Base-by-base conservation (phyloP, 2,329 filamentous ascomycete species). In the Microcyclospora pomicola region DNA sequence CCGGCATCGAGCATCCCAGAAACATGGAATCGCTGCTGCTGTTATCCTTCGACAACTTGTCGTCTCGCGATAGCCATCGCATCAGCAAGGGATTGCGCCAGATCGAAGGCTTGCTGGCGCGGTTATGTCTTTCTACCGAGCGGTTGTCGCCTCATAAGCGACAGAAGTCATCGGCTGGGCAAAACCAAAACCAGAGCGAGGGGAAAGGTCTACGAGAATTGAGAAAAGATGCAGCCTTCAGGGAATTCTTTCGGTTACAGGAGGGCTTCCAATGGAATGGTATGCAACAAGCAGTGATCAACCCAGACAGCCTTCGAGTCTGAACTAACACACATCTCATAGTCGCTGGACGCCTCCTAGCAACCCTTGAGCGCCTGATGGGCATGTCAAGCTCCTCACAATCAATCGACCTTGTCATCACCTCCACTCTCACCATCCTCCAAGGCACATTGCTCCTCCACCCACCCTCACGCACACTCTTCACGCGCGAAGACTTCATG, bases 251-350 rank as follows among this genome's bases (percentile, higher is more conserved):
- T 68, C 85, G 93, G 59, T 61, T 96, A 48, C 91, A 98, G 60
- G 87, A 96, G 56, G 84, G 87, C 2, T 98, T 98, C 57, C 85
- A 96, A 65, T 96, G 86, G 82, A 98, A 98, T 64, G 72, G 75
- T 78, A 59, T 42, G 64, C 30, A 4, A 15, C 32, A 9, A 15
- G 27, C 27, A 12, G 12, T 37, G 16, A 3, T 15, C 9, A 11
- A 33, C 27, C 19, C 4, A 7, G 19, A 4, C 19, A 24, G 19
- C 7, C 19, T 7, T 24, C 7, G 19, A 24, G 19, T 5, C 19
- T 24, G 7, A 7, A 24, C 19, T 24, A 24, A 24, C 19, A 24
- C 4, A 5, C 19, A 24, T 2, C 14, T 19, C 24, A 32, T 45
- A 75, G 84, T 96, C 39, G 80, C 85, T 11, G 77, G 85, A 63